These are phyloP conservation scores for Candida ficus DNA, from an alignment of 805 yeast species.

Conservation along the genomic window DNA sequence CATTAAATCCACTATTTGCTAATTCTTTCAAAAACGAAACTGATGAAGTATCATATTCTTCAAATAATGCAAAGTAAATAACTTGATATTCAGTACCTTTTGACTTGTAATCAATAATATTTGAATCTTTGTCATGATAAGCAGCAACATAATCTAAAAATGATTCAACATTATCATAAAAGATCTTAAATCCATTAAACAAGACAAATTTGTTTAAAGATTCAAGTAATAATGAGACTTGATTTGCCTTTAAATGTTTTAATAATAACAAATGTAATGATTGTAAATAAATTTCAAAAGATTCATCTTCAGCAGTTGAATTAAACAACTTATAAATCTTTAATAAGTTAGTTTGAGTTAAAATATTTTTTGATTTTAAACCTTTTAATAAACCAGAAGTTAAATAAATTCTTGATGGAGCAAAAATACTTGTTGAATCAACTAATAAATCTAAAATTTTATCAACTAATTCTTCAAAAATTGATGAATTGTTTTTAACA, in stretches of 20 bases:
- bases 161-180: conserved; percentile 32
- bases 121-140: conserved; percentile 11
- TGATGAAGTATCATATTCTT: conserved; percentile 8
- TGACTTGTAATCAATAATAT: not conserved
- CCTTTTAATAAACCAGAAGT: conserved; percentile 55
- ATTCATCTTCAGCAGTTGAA: conserved; percentile 42
- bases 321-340: conserved; percentile 32
- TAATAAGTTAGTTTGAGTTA: conserved; percentile 24
- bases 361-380: conserved; percentile 26
- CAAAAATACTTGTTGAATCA: conserved; percentile 49
- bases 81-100: conserved; percentile 22
- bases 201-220: conserved; percentile 19
- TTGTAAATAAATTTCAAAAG: conserved; percentile 47
- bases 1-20: conserved; percentile 17
- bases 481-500: conserved; percentile 26
- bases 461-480: conserved; percentile 25
- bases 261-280: conserved; percentile 45
- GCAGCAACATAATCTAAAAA: conserved; percentile 33
- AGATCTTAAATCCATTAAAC: conserved; percentile 29
- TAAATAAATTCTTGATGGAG: conserved; percentile 63
- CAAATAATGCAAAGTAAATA: conserved; percentile 23
- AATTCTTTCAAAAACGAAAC: conserved; percentile 24
- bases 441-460: conserved; percentile 41
- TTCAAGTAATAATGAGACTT: conserved; percentile 16
- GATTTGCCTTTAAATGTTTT: conserved; percentile 31